Base-by-base conservation (phyloP, 768 basidiomycete genomes). In the Boletus rex-veris region DNA sequence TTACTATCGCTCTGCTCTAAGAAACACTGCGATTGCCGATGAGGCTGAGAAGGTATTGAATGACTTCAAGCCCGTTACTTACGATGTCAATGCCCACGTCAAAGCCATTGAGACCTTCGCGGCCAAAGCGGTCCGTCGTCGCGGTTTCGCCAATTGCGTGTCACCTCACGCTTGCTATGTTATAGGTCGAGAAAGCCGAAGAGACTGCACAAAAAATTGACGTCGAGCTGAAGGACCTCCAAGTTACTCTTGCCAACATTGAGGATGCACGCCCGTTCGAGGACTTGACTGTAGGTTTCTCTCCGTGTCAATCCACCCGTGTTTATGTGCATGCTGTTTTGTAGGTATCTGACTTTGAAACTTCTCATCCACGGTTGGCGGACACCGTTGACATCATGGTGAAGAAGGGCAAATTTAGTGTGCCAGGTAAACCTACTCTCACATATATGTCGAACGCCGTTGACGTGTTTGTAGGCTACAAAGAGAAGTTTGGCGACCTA, bases 61-160 rank as follows among this genome's bases (percentile, higher is more conserved):
- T 56, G 83, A 83, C 33, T 98, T 97, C 80, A 97, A 96, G 76
- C 92, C 97, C 35, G 86, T 92, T 48, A 88, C 91, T 3, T 98
- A 98, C 74, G 96, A 99, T 68, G 89, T 94, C 54, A 75, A 73
- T 63, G 79, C 90, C 50, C 91, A 95, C 73, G 70, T 97, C 74
- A 96, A 93, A 75, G 93, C 92, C 42, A 97, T 99, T 64, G 93
- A 96, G 69, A 86, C 92, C 46, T 99, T 99, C 72, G 92, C 98
- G 80, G 80, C 83, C 57, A 97, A 95, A 76, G 97, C 97, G 58
- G 96, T 98, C 62, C 62, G 88, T 58, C 41, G 40, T 61, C n/a
- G 30, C 43, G 15, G n/a, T 55, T 35, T 30, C 38, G 21, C 26
- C 15, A 16, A 18, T 14, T n/a, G 7, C 35, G 31, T 62, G 48